These are phyloP conservation scores for Jacaranda mimosifolia DNA, from an alignment of 257 asterid species.

Conservation along the genomic window DNA sequence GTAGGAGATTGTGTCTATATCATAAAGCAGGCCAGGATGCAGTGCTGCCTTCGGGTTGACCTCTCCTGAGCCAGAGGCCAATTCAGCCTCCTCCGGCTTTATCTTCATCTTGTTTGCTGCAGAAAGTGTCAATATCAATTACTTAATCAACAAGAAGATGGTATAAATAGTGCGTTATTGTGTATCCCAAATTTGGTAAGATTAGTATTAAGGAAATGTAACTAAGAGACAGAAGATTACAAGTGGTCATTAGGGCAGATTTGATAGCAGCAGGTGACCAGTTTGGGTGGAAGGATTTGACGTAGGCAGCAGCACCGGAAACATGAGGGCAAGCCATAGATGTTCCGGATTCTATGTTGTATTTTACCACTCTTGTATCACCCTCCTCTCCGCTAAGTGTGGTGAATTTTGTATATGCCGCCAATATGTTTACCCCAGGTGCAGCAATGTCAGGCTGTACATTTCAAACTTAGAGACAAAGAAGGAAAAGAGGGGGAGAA, in stretches of 20 bases:
- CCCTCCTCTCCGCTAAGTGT: constrained; percentile 32
- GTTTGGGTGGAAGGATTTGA: constrained; percentile 71
- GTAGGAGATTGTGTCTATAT: constrained; percentile 51
- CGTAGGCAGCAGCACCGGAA: constrained; percentile 78
- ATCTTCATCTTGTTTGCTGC: constrained; percentile 64
- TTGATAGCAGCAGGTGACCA: constrained; percentile 91
- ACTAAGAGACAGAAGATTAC: constrained; percentile 36
- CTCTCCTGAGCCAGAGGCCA: constrained; percentile 73
- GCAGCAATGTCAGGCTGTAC: constrained; percentile 87
- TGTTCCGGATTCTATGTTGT: constrained; percentile 75
- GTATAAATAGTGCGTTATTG: neutral
- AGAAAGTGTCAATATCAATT: neutral
- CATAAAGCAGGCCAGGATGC: constrained; percentile 76
- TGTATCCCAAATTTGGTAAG: too few relatives aligned
- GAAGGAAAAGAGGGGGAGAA: neutral
- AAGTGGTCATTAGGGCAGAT: constrained; percentile 90
- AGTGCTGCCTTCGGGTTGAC: constrained; percentile 64
- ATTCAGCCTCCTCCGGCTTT: constrained; percentile 49
- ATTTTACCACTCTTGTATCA: constrained; percentile 53
- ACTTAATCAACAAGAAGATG: neutral
- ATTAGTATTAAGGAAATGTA: too few relatives aligned
- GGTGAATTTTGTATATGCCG: constrained; percentile 56
- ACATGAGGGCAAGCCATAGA: constrained; percentile 92
- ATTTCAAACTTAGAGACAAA: neutral
- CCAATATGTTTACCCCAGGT: constrained; percentile 80